Base-by-base conservation (phyloP, 768 basidiomycete genomes). In the Psilocybe cyanescens region DNA sequence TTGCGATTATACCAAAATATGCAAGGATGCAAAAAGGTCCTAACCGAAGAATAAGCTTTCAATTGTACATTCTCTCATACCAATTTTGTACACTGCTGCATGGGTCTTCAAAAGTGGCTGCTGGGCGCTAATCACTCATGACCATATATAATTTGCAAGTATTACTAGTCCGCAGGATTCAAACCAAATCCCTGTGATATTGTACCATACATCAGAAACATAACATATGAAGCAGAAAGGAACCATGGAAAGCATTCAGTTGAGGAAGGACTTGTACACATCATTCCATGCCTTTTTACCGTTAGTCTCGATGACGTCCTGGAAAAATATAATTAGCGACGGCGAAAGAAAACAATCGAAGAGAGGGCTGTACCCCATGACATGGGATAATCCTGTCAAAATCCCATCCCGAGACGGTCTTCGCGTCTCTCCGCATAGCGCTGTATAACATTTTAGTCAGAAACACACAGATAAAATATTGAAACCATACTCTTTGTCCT, bases 301-400 rank as follows among this genome's bases (percentile, higher is more conserved):
- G 6, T 79, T 79, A 0, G 74, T 78, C 71, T 90, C 88, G 56
- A 91, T 87, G 29, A 90, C 85, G 62, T 89, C 87, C 73, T 72
- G 51, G 24, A 44, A 39, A 16, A 58, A 39, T 44, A 44, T 52
- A 29, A 60, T 60, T 12, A 66, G 61, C 29, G 17, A 19, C 14
- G 31, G 39, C 52, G 11, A 37, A 35, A 24, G 24, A 51, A 50
- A 19, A 47, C 33, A 35, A 31, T 46, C 24, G 29, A 30, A 39
- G 37, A 37, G 14, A 29, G 60, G 67, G 37, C 24, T 77, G 55
- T 66, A 81, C 81, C 30, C 78, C 78, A 71, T 92, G 90, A 64
- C 90, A 92, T 59, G 89, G 88, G 47, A 91, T 91, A 64, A 91
- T 87, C 47, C 86, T 77, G 4, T 87, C 80, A 68, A 91, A 91